phyloP scores from a whole-genome alignment of 192 early-diverging fungal species.

The Mortierella claussenii region DNA sequence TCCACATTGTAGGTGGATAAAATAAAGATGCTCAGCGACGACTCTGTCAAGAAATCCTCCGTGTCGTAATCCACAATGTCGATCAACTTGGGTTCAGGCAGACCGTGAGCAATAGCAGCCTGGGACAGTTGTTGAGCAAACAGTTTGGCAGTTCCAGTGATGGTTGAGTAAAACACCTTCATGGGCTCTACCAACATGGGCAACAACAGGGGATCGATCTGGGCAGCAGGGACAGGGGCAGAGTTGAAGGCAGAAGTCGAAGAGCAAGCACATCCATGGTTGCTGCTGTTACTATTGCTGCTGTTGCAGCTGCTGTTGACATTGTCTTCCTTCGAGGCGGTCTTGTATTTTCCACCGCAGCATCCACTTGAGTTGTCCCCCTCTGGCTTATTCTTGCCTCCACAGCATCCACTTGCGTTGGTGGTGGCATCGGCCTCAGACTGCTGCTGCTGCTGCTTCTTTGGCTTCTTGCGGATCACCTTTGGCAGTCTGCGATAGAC shows the following conservation, averaged over 20 bases:
- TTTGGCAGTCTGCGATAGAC: conserved; percentile 42
- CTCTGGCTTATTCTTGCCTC: conserved; percentile 47
- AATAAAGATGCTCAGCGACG: conserved; percentile 67
- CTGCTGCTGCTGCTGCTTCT: conserved; percentile 45
- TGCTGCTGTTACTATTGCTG: neutral
- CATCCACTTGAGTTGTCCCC: conserved; percentile 43
- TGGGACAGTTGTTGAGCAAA: conserved; percentile 57
- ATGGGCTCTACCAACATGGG: conserved; percentile 49
- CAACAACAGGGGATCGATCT: conserved; percentile 33
- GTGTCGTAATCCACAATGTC: conserved; percentile 74
- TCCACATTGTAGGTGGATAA: conserved; percentile 76
- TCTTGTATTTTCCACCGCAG: conserved; percentile 49
- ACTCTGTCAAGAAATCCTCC: conserved; percentile 67
- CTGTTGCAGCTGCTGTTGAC: neutral
- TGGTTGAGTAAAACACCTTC: conserved; percentile 67
- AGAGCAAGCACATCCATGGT: conserved; percentile 22
- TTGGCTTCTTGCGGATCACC: conserved; percentile 53
- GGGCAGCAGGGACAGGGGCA: neutral
- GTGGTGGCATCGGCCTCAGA: conserved; percentile 22
- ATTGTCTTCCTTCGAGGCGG: neutral
- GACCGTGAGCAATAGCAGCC: conserved; percentile 24
- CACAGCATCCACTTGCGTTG: conserved; percentile 34
- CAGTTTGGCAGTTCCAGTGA: conserved; percentile 66
- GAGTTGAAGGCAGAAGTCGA: neutral
- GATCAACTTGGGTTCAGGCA: conserved; percentile 52